Evolutionary conservation across 768 basidiomycete genomes (phyloP).

Genomic region (Tricholoma matsutake): DNA sequence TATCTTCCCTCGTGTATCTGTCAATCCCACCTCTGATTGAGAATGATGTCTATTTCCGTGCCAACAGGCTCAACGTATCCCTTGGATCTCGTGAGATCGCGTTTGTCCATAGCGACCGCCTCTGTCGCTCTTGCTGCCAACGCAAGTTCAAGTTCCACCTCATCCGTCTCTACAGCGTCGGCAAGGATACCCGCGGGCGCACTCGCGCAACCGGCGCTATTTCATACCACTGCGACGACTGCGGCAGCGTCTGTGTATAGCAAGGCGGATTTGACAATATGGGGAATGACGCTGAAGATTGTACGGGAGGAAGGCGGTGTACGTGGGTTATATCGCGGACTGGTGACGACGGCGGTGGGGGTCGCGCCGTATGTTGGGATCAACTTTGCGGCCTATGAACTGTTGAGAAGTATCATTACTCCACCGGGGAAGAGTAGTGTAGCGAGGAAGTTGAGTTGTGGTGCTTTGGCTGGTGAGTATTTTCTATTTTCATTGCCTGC

Average conservation of each 20-base stretch:
- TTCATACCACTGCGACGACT: constrained; percentile 51
- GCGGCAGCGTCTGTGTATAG: constrained; percentile 29
- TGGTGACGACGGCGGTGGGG: constrained; percentile 81
- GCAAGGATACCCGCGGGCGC: constrained; percentile 21
- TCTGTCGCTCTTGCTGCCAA: constrained; percentile 46
- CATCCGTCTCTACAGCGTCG: constrained; percentile 23
- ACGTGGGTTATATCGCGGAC: constrained; percentile 80
- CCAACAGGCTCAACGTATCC: constrained; percentile 80
- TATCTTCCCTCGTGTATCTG: constrained; percentile 18
- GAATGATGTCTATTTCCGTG: constrained; percentile 3
- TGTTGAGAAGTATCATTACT: constrained; percentile 68
- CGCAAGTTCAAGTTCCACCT: constrained; percentile 19
- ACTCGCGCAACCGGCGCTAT: constrained; percentile 43
- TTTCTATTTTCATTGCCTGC: not conserved
- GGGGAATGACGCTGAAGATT: constrained; percentile 89
- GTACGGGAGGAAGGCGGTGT: constrained; percentile 91
- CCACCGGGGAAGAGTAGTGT: constrained; percentile 77
- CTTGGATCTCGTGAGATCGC: constrained; percentile 88
- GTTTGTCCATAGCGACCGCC: constrained; percentile 92
- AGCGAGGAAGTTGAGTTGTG: constrained; percentile 73
- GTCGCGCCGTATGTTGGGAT: constrained; percentile 90
- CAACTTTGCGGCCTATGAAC: constrained; percentile 95
- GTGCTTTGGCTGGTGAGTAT: constrained; percentile 75
- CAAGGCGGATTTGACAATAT: constrained; percentile 61
- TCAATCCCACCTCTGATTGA: not conserved